Percentiles rank a stretch among this genome's conserved stretches.
phyloP scores from a whole-genome alignment of 805 yeast species.

The Sungouiella thailandica region DNA sequence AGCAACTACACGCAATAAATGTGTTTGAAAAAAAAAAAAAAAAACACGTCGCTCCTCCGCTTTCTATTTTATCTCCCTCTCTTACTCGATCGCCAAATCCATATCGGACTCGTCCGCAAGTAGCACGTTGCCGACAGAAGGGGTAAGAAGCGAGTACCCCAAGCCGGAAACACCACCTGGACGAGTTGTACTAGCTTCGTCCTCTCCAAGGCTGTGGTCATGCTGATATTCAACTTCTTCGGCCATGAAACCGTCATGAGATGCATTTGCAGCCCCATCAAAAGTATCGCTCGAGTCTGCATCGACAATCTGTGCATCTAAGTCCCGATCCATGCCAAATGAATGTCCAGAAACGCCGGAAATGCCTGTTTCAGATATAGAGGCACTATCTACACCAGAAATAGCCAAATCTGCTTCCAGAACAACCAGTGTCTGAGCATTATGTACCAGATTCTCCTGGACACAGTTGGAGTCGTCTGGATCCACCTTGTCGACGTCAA shows the following conservation, averaged over 20 bases:
- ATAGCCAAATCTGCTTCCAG: no score
- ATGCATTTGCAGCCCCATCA: conserved; percentile 22
- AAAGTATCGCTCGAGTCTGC: conserved; percentile 16
- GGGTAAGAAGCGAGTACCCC: no score
- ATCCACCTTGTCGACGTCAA: conserved; percentile 17
- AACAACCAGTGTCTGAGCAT: background rate
- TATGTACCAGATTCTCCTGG: conserved; percentile 10
- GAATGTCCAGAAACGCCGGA: no score
- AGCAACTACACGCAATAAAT: no score
- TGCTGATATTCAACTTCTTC: conserved; percentile 43
- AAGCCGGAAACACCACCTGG: no score
- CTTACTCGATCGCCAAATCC: background rate
- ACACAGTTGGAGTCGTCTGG: conserved; percentile 6
- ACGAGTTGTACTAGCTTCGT: no score
- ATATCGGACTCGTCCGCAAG: background rate
- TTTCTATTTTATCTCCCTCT: background rate
- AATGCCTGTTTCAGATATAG: no score
- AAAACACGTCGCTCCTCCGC: background rate
- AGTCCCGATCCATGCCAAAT: conserved; percentile 9
- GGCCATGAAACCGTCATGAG: conserved; percentile 42
- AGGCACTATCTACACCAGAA: no score
- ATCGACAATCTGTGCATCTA: conserved; percentile 19
- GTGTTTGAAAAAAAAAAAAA: no score
- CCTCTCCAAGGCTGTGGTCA: conserved; percentile 24
- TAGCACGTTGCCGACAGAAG: no score